phyloP scores from a whole-genome alignment of 2,329 filamentous ascomycete genomes.

The Xylaria sp. region DNA sequence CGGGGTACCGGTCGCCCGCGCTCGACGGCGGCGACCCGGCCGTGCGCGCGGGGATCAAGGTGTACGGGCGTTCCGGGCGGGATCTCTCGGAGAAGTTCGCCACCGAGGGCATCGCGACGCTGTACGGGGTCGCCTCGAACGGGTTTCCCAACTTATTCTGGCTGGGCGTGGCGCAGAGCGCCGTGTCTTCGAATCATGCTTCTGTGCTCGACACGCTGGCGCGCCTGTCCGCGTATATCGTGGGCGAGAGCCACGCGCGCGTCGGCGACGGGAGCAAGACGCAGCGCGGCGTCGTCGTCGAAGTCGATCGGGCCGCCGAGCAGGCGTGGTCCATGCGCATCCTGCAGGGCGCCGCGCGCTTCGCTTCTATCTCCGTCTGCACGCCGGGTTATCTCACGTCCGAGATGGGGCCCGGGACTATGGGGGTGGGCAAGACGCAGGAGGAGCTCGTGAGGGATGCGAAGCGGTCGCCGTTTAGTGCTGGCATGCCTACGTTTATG shows the following conservation, averaged over 20 bases:
- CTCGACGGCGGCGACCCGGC: conserved; percentile 57
- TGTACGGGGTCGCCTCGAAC: conserved; percentile 62
- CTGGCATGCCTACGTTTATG: conserved; percentile 50
- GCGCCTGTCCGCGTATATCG: conserved; percentile 47
- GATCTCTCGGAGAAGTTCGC: conserved; percentile 44
- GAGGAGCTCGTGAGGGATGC: conserved; percentile 51
- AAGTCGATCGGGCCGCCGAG: conserved; percentile 59
- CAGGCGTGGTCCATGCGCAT: conserved; percentile 59
- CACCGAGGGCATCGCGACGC: conserved; percentile 56
- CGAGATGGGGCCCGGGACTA: conserved; percentile 53
- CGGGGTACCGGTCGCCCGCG: conserved; percentile 55
- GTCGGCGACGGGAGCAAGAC: conserved; percentile 39
- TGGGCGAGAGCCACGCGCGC: conserved; percentile 51
- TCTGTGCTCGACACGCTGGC: conserved; percentile 40
- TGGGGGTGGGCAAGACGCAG: conserved; percentile 31
- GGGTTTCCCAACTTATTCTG: conserved; percentile 68
- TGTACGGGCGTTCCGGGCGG: conserved; percentile 41
- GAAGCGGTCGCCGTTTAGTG: conserved; percentile 47
- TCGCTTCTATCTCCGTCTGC: conserved; percentile 58
- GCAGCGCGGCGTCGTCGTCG: conserved; percentile 49
- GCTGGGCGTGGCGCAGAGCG: conserved; percentile 56
- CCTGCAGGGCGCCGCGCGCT: conserved; percentile 52
- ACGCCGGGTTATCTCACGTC: conserved; percentile 66
- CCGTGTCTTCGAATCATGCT: conserved; percentile 45
- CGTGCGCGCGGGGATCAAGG: conserved; percentile 53